These are phyloP conservation scores for Stagonosporopsis rhizophila DNA, from an alignment of 2,329 filamentous ascomycete genomes.

Conservation along the genomic window DNA sequence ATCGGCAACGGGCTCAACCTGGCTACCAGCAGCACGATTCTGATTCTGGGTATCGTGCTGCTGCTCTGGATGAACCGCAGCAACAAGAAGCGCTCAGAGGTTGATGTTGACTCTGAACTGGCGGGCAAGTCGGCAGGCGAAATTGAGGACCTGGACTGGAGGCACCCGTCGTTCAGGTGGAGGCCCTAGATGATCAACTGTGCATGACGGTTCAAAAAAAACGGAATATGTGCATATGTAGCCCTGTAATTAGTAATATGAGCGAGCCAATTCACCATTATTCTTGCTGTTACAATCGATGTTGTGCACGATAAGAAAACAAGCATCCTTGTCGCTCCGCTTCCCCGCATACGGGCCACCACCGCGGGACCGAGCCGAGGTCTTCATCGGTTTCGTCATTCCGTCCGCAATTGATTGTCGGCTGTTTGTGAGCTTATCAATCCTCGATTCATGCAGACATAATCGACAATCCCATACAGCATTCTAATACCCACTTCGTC, in stretches of 20 bases:
- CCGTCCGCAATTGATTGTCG: neutral
- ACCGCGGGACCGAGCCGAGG: slow-evolving; percentile 8
- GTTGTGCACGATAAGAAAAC: neutral
- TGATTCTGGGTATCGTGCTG: slow-evolving; percentile 59
- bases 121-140: slow-evolving; percentile 53
- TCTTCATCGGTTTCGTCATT: slow-evolving; percentile 10
- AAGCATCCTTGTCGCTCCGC: neutral
- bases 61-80: slow-evolving; percentile 68
- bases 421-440: neutral
- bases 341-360: slow-evolving; percentile 10
- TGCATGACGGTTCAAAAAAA: neutral
- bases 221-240: too few relatives aligned
- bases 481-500: neutral
- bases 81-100: slow-evolving; percentile 65
- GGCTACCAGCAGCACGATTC: slow-evolving; percentile 64
- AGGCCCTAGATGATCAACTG: slow-evolving; percentile 45
- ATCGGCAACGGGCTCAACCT: slow-evolving; percentile 77
- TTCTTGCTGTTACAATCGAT: too few relatives aligned
- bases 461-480: neutral
- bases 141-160: slow-evolving; percentile 48
- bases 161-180: slow-evolving; percentile 71
- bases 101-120: slow-evolving; percentile 64
- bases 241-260: neutral
- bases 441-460: neutral
- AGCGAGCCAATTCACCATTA: neutral